These are phyloP conservation scores for Pseudocercospora cruenta DNA, from an alignment of 2,329 filamentous ascomycete species.

Conservation along the genomic window DNA sequence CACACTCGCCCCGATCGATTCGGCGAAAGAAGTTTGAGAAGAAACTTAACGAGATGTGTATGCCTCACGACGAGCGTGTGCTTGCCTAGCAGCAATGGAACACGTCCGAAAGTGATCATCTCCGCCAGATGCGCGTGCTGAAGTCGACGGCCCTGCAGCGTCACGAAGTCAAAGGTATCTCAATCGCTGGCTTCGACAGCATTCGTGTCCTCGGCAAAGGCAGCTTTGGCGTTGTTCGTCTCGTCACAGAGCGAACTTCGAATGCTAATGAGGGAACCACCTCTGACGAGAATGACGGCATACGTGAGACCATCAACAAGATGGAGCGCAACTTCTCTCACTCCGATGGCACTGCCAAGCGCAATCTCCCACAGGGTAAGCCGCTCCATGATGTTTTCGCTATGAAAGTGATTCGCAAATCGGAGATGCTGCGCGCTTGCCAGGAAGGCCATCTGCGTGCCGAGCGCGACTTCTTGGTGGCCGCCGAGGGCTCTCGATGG, in stretches of 20 bases:
- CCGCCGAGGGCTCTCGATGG: conserved; percentile 86
- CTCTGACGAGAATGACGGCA: background rate
- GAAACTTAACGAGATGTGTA: conserved; percentile 62
- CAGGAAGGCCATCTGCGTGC: conserved; percentile 92
- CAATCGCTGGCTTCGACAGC: conserved; percentile 72
- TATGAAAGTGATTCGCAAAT: conserved; percentile 97
- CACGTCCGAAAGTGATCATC: conserved; percentile 70
- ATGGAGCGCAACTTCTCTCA: conserved; percentile 26
- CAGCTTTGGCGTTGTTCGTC: conserved; percentile 87
- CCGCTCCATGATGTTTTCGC: conserved; percentile 71
- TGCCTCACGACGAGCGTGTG: conserved; percentile 59
- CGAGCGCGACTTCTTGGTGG: conserved; percentile 88
- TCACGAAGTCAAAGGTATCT: conserved; percentile 55
- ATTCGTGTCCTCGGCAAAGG: conserved; percentile 86
- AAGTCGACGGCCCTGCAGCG: conserved; percentile 62
- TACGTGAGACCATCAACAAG: conserved; percentile 12
- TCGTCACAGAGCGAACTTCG: conserved; percentile 67
- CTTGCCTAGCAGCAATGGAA: conserved; percentile 63
- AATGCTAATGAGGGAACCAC: conserved; percentile 39
- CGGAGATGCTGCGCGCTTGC: conserved; percentile 84
- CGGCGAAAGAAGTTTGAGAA: conserved; percentile 66
- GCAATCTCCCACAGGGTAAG: conserved; percentile 34
- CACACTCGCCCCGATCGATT: conserved; percentile 60
- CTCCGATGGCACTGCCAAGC: conserved; percentile 33
- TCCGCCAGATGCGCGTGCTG: conserved; percentile 72